Percentiles rank a stretch among this genome's conserved stretches.
phyloP scores from a whole-genome alignment of 345 rosid genomes.

The Lepidium didymum region DNA sequence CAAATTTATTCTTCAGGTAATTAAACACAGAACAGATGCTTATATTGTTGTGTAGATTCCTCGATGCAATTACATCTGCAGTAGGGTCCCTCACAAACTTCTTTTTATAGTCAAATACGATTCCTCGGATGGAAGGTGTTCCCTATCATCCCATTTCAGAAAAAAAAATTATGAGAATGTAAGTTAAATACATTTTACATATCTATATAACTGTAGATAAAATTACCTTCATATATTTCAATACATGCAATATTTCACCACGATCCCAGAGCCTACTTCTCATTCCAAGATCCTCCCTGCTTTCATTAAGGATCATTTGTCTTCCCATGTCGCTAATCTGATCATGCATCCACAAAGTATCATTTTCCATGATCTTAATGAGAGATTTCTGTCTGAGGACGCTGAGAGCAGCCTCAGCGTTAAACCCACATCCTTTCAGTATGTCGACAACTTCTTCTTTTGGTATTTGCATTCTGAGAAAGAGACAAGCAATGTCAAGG shows the following conservation, averaged over 20 bases:
- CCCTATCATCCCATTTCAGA: constrained; percentile 30
- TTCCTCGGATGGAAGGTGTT: constrained; percentile 38
- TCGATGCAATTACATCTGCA: not conserved
- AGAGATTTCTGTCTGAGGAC: constrained; percentile 50
- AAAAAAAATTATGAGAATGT: not conserved
- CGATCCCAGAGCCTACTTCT: constrained; percentile 65
- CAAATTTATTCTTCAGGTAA: constrained; percentile 16
- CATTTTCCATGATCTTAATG: constrained; percentile 27
- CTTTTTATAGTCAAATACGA: constrained; percentile 33
- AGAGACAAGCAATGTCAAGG: constrained; percentile 69
- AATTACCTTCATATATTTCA: constrained; percentile 38
- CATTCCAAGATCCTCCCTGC: constrained; percentile 23
- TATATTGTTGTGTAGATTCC: not conserved
- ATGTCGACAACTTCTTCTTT: constrained; percentile 42
- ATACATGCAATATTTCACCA: constrained; percentile 36
- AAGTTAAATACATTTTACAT: not conserved
- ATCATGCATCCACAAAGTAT: constrained; percentile 62
- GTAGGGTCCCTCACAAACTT: not conserved
- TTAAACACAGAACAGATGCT: not conserved
- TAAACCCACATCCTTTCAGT: constrained; percentile 56
- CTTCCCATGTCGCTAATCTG: constrained; percentile 75
- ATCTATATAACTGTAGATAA: not conserved
- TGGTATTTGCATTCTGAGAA: constrained; percentile 32
- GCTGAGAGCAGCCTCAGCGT: constrained; percentile 38
- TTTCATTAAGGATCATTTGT: constrained; percentile 33